These are phyloP conservation scores for Echinosophora koreensis DNA, from an alignment of 306 rosid genomes.

Conservation along the genomic window DNA sequence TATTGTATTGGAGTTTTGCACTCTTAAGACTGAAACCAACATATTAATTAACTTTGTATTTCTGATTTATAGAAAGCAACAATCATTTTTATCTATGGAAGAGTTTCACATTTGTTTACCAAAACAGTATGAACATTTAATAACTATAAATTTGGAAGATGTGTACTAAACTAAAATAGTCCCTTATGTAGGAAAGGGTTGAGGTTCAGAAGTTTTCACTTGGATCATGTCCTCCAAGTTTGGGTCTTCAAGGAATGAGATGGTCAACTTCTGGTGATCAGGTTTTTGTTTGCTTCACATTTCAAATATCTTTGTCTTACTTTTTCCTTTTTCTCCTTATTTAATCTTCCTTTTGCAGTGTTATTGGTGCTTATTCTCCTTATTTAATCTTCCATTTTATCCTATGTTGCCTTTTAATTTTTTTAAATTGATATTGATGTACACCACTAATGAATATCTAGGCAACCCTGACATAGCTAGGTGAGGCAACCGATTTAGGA, in stretches of 20 bases:
- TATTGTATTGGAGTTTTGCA: constrained; percentile 13
- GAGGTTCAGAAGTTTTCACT: constrained; percentile 80
- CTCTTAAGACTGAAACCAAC: constrained; percentile 3
- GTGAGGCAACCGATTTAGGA: no score
- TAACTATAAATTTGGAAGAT: constrained; percentile 1
- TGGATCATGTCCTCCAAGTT: constrained; percentile 85
- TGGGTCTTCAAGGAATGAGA: constrained; percentile 86
- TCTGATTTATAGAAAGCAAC: constrained; percentile 70
- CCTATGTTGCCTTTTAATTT: no score
- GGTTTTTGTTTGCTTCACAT: constrained; percentile 65
- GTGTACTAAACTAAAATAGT: constrained; percentile 35
- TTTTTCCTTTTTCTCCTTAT: not conserved
- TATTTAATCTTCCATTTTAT: no score
- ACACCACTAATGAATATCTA: no score
- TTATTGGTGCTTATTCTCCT: no score
- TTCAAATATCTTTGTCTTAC: constrained; percentile 34
- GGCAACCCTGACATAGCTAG: no score
- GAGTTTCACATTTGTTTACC: constrained; percentile 19
- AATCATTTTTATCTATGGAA: constrained; percentile 25
- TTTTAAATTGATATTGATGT: no score
- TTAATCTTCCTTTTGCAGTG: no score
- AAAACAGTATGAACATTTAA: not conserved
- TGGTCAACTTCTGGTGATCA: constrained; percentile 82
- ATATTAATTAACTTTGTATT: constrained; percentile 22
- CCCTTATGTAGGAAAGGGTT: constrained; percentile 70